Percentiles rank a stretch among this genome's conserved stretches.
Evolutionary conservation across 345 rosid genomes (phyloP).

Genomic region (Geranium rotundifolium): DNA sequence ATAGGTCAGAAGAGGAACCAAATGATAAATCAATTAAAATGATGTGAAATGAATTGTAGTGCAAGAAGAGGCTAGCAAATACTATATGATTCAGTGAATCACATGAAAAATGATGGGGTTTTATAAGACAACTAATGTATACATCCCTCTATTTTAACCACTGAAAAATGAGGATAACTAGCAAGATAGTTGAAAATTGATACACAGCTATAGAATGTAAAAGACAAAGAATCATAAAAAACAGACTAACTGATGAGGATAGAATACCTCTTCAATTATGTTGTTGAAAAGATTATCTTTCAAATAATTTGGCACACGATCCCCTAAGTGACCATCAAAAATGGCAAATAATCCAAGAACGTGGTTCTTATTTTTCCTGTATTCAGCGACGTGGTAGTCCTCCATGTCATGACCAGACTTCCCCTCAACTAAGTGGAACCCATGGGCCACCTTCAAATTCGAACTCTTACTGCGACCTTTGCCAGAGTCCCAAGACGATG

Average conservation of each 20-base stretch:
- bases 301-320: conserved; percentile 42
- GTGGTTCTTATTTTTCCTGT: conserved; percentile 29
- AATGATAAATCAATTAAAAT: not conserved
- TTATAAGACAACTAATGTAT: too few relatives aligned
- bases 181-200: too few relatives aligned
- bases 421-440: conserved; percentile 48
- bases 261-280: conserved; percentile 35
- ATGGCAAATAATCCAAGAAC: conserved; percentile 49
- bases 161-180: too few relatives aligned
- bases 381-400: conserved; percentile 51
- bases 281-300: conserved; percentile 41
- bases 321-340: conserved; percentile 52
- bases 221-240: not conserved
- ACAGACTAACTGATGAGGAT: not conserved
- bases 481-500: conserved; percentile 23
- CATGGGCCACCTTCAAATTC: conserved; percentile 27
- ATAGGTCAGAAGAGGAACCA: not conserved
- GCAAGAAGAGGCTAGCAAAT: not conserved
- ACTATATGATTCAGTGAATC: not conserved
- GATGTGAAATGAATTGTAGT: not conserved
- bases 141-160: too few relatives aligned
- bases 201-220: too few relatives aligned
- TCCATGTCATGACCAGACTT: conserved; percentile 59
- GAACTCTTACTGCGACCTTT: conserved; percentile 38
- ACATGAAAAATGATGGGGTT: too few relatives aligned